These are phyloP conservation scores for Saccharomycopsis crataegensis DNA, from an alignment of 1,139 yeast genomes.

Conservation along the genomic window DNA sequence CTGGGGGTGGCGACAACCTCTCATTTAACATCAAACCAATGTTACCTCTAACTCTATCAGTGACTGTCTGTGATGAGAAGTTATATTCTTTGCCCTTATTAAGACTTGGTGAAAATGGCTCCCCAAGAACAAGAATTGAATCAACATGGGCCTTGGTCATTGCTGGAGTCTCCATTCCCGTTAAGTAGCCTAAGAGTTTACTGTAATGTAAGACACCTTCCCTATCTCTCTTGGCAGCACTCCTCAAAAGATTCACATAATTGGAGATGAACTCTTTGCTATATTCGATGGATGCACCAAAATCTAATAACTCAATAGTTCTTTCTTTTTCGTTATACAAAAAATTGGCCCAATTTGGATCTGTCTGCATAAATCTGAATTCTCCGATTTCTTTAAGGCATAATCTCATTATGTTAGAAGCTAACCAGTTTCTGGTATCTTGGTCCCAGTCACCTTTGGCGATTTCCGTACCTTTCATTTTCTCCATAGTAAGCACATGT, in stretches of 20 bases:
- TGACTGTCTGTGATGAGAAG: conserved; percentile 79
- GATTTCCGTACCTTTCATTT: conserved; percentile 76
- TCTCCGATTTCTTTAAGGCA: conserved; percentile 79
- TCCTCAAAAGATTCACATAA: conserved; percentile 67
- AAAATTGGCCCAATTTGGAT: conserved; percentile 99
- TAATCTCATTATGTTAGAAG: conserved; percentile 77
- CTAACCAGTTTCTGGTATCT: conserved; percentile 70
- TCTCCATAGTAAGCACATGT: conserved; percentile 85
- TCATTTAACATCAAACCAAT: conserved; percentile 86
- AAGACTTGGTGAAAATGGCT: conserved; percentile 62
- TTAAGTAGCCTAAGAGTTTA: conserved; percentile 72
- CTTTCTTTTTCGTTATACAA: conserved; percentile 60
- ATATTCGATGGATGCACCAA: conserved; percentile 90
- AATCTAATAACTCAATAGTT: conserved; percentile 80
- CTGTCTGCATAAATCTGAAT: conserved; percentile 94
- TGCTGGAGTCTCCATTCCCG: conserved; percentile 79
- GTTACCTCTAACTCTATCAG: conserved; percentile 83
- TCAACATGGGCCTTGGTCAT: conserved; percentile 93
- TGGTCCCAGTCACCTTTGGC: conserved; percentile 73
- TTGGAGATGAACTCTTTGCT: conserved; percentile 57
- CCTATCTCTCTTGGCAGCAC: conserved; percentile 68
- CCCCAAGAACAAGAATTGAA: conserved; percentile 85
- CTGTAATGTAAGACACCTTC: conserved; percentile 59
- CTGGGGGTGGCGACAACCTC: conserved; percentile 95
- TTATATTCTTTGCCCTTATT: conserved; percentile 45